A percentile compares a stretch with the other conserved stretches of the same genome.
These are phyloP conservation scores for Colletotrichum viniferum DNA, from an alignment of 2,329 filamentous ascomycete genomes.

Conservation along the genomic window DNA sequence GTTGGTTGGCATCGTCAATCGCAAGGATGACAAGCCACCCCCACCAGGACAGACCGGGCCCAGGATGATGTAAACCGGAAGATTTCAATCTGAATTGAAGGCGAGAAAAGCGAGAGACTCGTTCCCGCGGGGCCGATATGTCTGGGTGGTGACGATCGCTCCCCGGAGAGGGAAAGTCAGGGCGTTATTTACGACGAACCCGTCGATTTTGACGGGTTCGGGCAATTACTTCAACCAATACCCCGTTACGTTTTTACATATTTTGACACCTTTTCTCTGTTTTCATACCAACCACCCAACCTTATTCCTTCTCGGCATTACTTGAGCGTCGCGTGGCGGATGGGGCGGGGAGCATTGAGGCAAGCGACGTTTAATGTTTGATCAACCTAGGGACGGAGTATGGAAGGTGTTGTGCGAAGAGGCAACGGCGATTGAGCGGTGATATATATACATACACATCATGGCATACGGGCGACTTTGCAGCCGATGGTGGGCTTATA, in stretches of 20 bases:
- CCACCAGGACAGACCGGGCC: neutral
- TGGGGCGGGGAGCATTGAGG: neutral
- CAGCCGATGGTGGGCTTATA: neutral
- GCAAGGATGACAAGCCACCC: neutral
- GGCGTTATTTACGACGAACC: neutral
- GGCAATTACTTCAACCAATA: conserved; percentile 8
- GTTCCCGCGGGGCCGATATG: neutral
- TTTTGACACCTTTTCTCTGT: neutral
- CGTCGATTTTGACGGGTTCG: neutral
- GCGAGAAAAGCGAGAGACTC: neutral
- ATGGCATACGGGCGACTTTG: neutral
- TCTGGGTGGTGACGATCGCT: neutral
- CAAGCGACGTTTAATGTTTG: conserved; percentile 8
- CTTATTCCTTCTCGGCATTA: neutral
- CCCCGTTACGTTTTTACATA: neutral
- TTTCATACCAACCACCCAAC: neutral
- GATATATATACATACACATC: neutral
- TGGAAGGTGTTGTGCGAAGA: neutral
- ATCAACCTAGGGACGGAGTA: neutral
- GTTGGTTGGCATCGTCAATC: conserved; percentile 13
- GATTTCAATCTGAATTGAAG: neutral
- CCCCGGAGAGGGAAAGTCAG: neutral
- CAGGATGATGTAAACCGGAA: neutral
- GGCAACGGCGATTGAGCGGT: neutral
- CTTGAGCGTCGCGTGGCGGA: neutral